Percentiles rank a stretch among this genome's conserved stretches.
phyloP scores from a whole-genome alignment of 176 grass and related monocot species.

The Bonia amplexicaulis region DNA sequence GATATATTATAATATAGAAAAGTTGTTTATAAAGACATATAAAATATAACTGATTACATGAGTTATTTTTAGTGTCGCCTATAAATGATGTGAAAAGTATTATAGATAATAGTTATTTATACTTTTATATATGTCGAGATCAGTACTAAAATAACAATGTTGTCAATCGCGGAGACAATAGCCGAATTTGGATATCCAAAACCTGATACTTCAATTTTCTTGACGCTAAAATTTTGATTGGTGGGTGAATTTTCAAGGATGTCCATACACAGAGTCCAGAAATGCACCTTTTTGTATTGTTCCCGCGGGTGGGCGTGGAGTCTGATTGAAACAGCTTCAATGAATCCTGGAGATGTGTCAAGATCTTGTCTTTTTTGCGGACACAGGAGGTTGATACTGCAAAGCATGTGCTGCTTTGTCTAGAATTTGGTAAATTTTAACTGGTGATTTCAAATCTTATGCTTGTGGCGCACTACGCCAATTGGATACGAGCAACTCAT shows the following conservation, averaged over 20 bases:
- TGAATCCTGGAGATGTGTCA: background rate
- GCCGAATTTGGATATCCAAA: background rate
- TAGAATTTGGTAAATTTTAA: background rate
- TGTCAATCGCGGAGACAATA: too few relatives aligned
- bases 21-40: too few relatives aligned
- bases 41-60: too few relatives aligned
- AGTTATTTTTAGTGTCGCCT: fast-evolving
- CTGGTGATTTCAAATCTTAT: background rate
- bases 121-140: too few relatives aligned
- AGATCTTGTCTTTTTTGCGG: background rate
- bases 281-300: background rate
- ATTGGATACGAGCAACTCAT: background rate
- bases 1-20: too few relatives aligned
- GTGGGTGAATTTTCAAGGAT: background rate
- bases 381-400: background rate
- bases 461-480: background rate
- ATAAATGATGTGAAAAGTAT: too few relatives aligned
- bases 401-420: slow-evolving; percentile 2
- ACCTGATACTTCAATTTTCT: background rate
- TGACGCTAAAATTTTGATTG: background rate
- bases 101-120: too few relatives aligned
- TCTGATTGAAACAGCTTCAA: background rate
- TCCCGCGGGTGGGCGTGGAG: background rate
- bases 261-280: background rate
- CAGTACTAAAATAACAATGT: too few relatives aligned